Base-by-base conservation (phyloP, 768 basidiomycete genomes). In the Lyophyllum semitale region DNA sequence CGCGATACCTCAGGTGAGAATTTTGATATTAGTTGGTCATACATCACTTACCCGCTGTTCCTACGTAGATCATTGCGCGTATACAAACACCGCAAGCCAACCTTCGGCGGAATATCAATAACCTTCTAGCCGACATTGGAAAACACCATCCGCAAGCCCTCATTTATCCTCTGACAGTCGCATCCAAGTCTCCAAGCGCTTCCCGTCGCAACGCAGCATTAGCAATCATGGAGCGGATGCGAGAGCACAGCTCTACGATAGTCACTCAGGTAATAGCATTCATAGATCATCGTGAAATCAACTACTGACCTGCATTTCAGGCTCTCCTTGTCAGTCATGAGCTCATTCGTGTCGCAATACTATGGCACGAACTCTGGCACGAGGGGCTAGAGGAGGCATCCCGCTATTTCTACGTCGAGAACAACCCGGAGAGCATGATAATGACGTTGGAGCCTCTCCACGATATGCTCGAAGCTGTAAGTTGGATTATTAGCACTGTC, bases 321-420 rank as follows among this genome's bases (percentile, higher is more conserved):
- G 95, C 95, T 9, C 75, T 88, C 43, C 68, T 96, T 23, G 93
- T 99, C 70, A 93, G 93, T 66, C 87, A 91, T 27, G 97, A 99
- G 68, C 81, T 99, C 33, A 98, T 98, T 55, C 88, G 97, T 18
- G 93, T 98, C 7, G 96, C 97, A 7, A 98, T 99, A 57, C 77
- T 99, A 9, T 99, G 97, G 97, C 95, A 98, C 63, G 97, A 99
- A 69, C 77, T 95, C 59, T 99, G 97, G 97, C 95, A 98, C 63
- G 97, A 99, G 73, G 95, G 93, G 15, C 77, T 99, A 22, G 97
- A 99, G 73, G 97, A 99, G 71, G 97, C 97, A 6, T 97, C 95
- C 7, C 84, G 97, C 40, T 74, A 94, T 43, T 99, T 95, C 75
- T 99, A 95, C 78, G 95, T 93, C 8, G 97, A 98, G 63, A 91